Percentiles rank a stretch among this genome's conserved stretches.
Evolutionary conservation across 805 yeast species (phyloP).

Genomic region (Yamadazyma laniorum): DNA sequence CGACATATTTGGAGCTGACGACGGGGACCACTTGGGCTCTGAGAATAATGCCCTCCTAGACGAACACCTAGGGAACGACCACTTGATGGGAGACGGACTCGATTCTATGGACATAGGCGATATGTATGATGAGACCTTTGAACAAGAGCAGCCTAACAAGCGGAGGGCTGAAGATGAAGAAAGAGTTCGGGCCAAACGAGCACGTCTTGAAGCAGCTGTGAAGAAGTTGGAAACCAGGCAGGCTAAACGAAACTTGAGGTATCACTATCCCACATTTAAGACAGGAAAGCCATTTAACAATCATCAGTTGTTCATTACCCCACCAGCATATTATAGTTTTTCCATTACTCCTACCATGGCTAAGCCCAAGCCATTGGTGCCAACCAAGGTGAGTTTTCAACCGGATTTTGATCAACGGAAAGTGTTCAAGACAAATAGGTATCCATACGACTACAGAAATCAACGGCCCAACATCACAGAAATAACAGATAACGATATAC

Average conservation of each 20-base stretch:
- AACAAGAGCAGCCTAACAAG: neutral
- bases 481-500: constrained; percentile 33
- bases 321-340: constrained; percentile 52
- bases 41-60: constrained; percentile 11
- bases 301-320: constrained; percentile 64
- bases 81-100: constrained; percentile 21
- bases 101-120: constrained; percentile 21
- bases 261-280: constrained; percentile 63
- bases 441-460: constrained; percentile 5
- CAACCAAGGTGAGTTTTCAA: constrained; percentile 59
- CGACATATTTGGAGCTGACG: constrained; percentile 34
- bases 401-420: constrained; percentile 60
- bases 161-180: constrained; percentile 20
- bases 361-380: constrained; percentile 47
- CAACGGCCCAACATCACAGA: constrained; percentile 10
- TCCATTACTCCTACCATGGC: constrained; percentile 48
- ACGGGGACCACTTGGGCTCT: constrained; percentile 19
- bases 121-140: constrained; percentile 20
- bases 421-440: constrained; percentile 39
- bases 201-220: constrained; percentile 29
- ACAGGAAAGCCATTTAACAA: constrained; percentile 56
- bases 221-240: constrained; percentile 27
- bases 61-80: constrained; percentile 12
- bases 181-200: constrained; percentile 23
- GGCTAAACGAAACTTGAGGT: constrained; percentile 31